A percentile compares a stretch with the other conserved stretches of the same genome.
phyloP scores from a whole-genome alignment of 2,329 filamentous ascomycete genomes.

The Cryphonectria carpinicola region DNA sequence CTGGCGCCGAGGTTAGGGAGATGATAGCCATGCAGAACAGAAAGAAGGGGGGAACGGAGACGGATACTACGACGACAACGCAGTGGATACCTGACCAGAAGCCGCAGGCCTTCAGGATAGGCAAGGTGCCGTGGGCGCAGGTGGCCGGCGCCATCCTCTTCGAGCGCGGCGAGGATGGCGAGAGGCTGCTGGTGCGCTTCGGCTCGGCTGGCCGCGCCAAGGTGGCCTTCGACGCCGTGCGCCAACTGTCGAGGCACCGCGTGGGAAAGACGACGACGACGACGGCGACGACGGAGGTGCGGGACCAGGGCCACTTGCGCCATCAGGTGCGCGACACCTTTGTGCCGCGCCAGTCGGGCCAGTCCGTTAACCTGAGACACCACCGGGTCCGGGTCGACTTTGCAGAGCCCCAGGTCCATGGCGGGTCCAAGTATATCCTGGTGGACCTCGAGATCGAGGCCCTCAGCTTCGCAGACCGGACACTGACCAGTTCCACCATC shows the following conservation, averaged over 20 bases:
- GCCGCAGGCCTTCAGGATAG: slow-evolving; percentile 9
- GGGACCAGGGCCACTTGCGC: background rate
- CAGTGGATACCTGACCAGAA: slow-evolving; percentile 5
- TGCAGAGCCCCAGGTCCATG: slow-evolving; percentile 10
- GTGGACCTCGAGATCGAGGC: slow-evolving; percentile 14
- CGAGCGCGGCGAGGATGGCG: slow-evolving; percentile 8
- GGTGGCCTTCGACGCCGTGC: slow-evolving; percentile 13
- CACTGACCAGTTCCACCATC: background rate
- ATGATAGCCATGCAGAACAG: background rate
- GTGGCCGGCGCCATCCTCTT: slow-evolving; percentile 14
- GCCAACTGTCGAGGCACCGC: slow-evolving; percentile 1
- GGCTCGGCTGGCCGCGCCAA: slow-evolving; percentile 10
- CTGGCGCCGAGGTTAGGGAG: background rate
- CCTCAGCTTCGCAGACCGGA: background rate
- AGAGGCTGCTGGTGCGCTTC: slow-evolving; percentile 9
- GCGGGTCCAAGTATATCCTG: slow-evolving; percentile 12
- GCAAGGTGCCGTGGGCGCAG: slow-evolving; percentile 10
- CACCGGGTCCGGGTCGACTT: background rate
- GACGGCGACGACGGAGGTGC: background rate
- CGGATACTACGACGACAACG: background rate
- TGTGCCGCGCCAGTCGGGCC: slow-evolving; percentile 5
- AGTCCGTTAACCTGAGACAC: slow-evolving; percentile 1
- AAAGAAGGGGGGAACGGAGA: too few species aligned
- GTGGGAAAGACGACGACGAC: background rate
- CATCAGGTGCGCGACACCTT: slow-evolving; percentile 1